Conservation (phyloP, 2,329 filamentous ascomycete species). For the Penicillium sp. region DNA sequence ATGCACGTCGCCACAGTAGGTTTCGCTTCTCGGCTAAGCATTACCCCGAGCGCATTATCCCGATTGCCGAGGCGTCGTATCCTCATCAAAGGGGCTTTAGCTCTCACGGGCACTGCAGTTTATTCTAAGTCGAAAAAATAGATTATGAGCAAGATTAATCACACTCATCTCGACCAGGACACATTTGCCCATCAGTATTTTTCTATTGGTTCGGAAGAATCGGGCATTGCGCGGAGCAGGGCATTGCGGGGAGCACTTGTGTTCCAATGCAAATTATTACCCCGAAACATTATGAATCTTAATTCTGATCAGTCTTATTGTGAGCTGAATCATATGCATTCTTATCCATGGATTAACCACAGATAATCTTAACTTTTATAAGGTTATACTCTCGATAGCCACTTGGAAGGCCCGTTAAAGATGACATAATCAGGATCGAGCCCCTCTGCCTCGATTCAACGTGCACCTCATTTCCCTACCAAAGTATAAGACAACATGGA, state of each 20-base stretch:
- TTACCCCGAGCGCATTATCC: constrained; percentile 27
- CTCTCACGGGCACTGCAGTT: no score
- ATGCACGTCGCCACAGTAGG: neutral
- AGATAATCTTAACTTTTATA: neutral
- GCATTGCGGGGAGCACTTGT: no score
- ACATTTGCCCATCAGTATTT: no score
- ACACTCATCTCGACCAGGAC: no score
- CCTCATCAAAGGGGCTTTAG: neutral
- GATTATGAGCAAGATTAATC: no score
- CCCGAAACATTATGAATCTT: no score
- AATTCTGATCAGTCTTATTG: neutral
- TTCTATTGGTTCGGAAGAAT: no score
- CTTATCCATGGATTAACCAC: no score
- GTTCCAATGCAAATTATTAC: no score
- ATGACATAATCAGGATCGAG: neutral
- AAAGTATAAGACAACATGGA: neutral
- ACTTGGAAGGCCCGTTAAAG: neutral
- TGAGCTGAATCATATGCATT: neutral
- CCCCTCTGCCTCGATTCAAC: neutral
- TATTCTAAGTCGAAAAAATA: no score
- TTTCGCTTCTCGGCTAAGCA: constrained; percentile 28
- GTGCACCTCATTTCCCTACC: neutral
- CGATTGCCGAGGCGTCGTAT: neutral
- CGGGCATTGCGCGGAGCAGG: no score
- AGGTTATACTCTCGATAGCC: neutral